phyloP scores from a whole-genome alignment of 306 rosid species.

The Trifolium repens region DNA sequence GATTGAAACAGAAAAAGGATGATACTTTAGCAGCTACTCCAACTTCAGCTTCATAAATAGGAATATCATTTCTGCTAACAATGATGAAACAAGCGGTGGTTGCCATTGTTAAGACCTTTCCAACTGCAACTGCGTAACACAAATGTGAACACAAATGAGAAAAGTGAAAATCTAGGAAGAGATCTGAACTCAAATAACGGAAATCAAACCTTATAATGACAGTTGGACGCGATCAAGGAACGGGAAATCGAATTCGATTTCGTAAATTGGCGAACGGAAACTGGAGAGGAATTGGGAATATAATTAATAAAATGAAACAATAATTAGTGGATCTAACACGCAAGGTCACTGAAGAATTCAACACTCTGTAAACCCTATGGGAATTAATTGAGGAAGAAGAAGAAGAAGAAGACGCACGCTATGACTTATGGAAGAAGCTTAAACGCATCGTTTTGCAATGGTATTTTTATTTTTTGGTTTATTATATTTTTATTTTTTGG shows the following conservation, averaged over 20 bases:
- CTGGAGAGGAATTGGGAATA: neutral
- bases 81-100: conserved; percentile 95
- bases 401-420: too few species aligned
- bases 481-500: too few species aligned
- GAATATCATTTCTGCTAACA: conserved; percentile 95
- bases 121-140: conserved; percentile 1
- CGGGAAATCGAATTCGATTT: neutral
- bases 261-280: neutral
- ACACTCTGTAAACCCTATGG: conserved; percentile 26
- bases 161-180: neutral
- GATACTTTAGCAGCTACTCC: conserved; percentile 93
- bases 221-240: conserved; percentile 15
- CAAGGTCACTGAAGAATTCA: neutral
- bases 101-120: conserved; percentile 62
- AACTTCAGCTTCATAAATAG: conserved; percentile 97
- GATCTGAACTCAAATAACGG: conserved; percentile 19
- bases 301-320: neutral
- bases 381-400: neutral
- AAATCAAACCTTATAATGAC: conserved; percentile 13
- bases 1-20: conserved; percentile 2
- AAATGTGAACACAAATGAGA: neutral
- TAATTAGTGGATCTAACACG: conserved; percentile 18
- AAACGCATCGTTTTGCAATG: conserved; percentile 13
- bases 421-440: neutral
- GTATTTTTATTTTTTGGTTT: too few species aligned